Percentiles rank a stretch among this genome's conserved stretches.
Conservation (phyloP, 2,329 filamentous ascomycete species). For the Zymoseptoria ardabiliae region DNA sequence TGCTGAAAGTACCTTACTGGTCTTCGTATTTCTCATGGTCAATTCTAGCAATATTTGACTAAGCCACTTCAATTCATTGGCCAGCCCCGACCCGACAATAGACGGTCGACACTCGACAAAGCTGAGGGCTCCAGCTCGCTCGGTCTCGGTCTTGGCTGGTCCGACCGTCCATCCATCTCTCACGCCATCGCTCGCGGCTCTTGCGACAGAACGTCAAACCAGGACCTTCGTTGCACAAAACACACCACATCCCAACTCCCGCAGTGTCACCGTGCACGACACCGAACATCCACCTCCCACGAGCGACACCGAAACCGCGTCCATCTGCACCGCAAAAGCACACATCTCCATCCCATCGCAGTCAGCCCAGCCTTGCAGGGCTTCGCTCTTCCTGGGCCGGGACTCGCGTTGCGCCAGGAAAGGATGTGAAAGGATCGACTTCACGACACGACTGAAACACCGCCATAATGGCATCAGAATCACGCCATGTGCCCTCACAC, state of each 20-base stretch:
- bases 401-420: neutral
- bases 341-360: neutral
- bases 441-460: neutral
- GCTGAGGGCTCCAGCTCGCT: neutral
- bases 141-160: neutral
- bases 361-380: neutral
- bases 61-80: neutral
- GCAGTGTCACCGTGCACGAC: neutral
- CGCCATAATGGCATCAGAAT: constrained; percentile 15
- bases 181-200: neutral
- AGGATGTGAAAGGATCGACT: neutral
- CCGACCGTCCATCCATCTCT: too few species aligned
- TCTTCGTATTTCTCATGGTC: neutral
- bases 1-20: too few species aligned
- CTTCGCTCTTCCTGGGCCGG: neutral
- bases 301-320: neutral
- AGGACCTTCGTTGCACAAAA: neutral
- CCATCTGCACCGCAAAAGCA: neutral
- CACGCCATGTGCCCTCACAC: constrained; percentile 6
- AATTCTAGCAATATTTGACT: neutral
- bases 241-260: neutral
- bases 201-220: neutral
- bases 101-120: neutral
- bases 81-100: neutral
- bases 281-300: neutral